Percentiles rank a stretch among this genome's conserved stretches.
Evolutionary conservation across 768 basidiomycete genomes (phyloP).

Genomic region (Boletus sp.): DNA sequence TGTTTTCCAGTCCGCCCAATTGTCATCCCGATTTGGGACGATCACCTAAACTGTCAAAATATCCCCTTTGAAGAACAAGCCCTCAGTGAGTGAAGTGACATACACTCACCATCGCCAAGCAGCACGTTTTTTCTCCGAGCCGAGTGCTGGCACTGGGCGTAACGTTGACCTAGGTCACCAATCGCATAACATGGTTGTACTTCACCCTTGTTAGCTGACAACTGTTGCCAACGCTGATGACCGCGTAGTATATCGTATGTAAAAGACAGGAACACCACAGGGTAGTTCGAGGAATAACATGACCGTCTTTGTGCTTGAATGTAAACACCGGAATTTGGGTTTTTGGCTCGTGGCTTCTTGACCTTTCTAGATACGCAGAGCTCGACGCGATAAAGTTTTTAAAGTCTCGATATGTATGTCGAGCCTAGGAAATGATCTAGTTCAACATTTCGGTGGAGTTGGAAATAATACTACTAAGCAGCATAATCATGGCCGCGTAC

Average conservation of each 20-base stretch:
- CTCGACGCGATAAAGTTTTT: no score
- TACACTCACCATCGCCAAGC: slow-evolving; percentile 3
- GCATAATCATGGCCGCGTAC: no score
- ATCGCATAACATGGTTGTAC: not conserved
- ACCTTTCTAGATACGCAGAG: not conserved
- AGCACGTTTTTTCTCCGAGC: slow-evolving; percentile 6
- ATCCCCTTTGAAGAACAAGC: slow-evolving; percentile 9
- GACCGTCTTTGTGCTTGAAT: not conserved
- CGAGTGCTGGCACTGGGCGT: not conserved
- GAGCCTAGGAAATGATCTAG: no score
- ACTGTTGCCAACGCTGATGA: not conserved
- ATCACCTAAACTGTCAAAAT: slow-evolving; percentile 9
- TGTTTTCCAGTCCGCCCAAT: slow-evolving; percentile 27
- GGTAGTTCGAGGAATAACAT: not conserved
- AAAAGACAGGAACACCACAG: not conserved
- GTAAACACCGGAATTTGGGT: not conserved
- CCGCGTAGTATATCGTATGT: not conserved
- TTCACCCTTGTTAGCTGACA: not conserved
- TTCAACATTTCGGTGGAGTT: no score
- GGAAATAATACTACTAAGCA: no score
- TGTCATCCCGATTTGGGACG: slow-evolving; percentile 18
- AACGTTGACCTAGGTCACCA: not conserved
- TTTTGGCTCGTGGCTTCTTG: not conserved
- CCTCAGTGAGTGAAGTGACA: not conserved
- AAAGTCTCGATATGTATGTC: no score